Evolutionary conservation across 108 stramenopile species (phyloP), one percentile per base, ranked within the genome.

Genomic region (Seminavis robusta): DNA sequence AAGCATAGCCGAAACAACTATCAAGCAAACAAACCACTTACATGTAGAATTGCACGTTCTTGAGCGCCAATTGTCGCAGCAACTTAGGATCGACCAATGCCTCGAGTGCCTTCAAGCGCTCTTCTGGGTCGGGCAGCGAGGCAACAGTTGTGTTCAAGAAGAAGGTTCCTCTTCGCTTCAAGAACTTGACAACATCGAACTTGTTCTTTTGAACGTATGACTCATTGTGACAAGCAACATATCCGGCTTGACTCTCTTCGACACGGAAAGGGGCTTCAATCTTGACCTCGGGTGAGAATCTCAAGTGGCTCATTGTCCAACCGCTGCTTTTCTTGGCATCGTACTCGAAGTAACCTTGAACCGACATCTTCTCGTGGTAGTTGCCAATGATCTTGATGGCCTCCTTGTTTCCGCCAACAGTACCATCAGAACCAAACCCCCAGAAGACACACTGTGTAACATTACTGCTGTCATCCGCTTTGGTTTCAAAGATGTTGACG

Each of bases 321-420:
- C 80, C 80, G 52, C 67, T 69, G 5, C 61, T 63, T 39, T 81
- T 81, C 58, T 81, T 81, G 21, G 80, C 66, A 63, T 81, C 80
- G 33, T 81, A 81, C 28, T 81, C 80, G 47, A 81, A 76, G 45
- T 81, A 81, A 17, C 76, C 80, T 65, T 81, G 80, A 0, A 74
- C 76, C n/a, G 48, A 50, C 76, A 77, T 81, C 25, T 73, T 43
- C 34, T 64, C 58, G 33, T 67, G 48, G 16, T 67, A 76, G 17
- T 77, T 51, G 34, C 80, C 76, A 53, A 81, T 77, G 9, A 81
- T 70, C 45, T 81, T 81, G 41, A 69, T 56, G 3, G 80, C 73
- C 34, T 69, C 67, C 29, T 81, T 77, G 53, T 81, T 81, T 25
- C 59, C 80, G 30, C 80, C 73, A 24, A 81, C 80, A 27, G 80